Evolutionary conservation across 441 rosid species (phyloP).

Genomic region (Populus tomentosa): DNA sequence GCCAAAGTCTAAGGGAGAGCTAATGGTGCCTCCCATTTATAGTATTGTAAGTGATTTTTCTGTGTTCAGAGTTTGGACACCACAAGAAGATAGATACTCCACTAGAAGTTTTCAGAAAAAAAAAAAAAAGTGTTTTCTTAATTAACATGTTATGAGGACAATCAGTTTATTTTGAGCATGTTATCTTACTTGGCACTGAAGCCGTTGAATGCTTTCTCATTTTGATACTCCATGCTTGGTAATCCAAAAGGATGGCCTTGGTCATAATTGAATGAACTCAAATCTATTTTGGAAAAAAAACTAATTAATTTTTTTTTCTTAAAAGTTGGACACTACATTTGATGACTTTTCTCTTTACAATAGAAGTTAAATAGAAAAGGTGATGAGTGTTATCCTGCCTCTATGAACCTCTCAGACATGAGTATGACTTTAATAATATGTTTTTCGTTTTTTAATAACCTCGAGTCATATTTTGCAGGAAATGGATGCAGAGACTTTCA

Average conservation of each 20-base stretch:
- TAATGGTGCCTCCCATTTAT: constrained; percentile 60
- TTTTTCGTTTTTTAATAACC: background rate
- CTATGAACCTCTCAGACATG: background rate
- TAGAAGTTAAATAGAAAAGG: no score
- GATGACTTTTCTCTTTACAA: no score
- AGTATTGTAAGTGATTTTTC: constrained; percentile 56
- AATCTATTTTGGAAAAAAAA: no score
- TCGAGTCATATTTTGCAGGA: constrained; percentile 41
- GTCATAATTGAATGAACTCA: no score
- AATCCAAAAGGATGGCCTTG: no score
- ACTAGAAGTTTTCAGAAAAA: no score
- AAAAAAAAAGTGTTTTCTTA: background rate
- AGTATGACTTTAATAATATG: background rate
- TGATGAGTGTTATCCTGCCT: no score
- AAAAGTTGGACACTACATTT: no score
- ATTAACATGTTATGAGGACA: background rate
- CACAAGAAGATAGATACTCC: background rate
- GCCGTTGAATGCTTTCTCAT: background rate
- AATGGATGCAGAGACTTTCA: constrained; percentile 77
- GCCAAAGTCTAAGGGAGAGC: constrained; percentile 60
- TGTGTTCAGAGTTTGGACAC: background rate
- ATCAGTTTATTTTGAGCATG: background rate
- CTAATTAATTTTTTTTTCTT: no score
- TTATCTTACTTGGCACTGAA: background rate
- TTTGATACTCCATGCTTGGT: no score